Base-by-base conservation (phyloP, 164 flowering plant genomes). In the Echeveria elegans region DNA sequence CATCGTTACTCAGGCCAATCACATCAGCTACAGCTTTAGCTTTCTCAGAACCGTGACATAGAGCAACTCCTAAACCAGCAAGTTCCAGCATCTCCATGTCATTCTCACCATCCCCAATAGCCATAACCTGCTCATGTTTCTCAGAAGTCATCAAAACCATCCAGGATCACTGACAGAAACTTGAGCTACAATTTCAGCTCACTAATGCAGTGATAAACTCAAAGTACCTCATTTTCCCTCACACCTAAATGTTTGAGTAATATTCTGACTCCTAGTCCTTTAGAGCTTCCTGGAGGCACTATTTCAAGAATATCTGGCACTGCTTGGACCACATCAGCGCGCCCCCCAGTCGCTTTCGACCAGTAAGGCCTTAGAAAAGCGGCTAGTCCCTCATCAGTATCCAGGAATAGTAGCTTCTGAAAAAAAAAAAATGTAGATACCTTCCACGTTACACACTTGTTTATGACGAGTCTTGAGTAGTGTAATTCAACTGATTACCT, bases 101-200 rank as follows among this genome's bases (percentile, higher is more conserved):
- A 78, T 90, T 93, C 76, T 93, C 96, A 26, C 95, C 98, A 70
- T 93, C 98, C 24, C 97, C 97, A 68, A 93, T 85, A 21, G 98
- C 96, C 97, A 90, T 93, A 62, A 94, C 66, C n/a, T n/a, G n/a
- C n/a, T n/a, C n/a, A n/a, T n/a, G n/a, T n/a, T n/a, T n/a, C n/a
- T n/a, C n/a, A n/a, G n/a, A n/a, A n/a, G n/a, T n/a, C n/a, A n/a
- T n/a, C n/a, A n/a, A n/a, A n/a, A n/a, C n/a, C n/a, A n/a, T n/a
- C n/a, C n/a, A n/a, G n/a, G n/a, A n/a, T n/a, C n/a, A n/a, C n/a
- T n/a, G n/a, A n/a, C n/a, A n/a, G n/a, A n/a, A n/a, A n/a, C n/a
- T n/a, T n/a, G n/a, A n/a, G n/a, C n/a, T n/a, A n/a, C n/a, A n/a
- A n/a, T n/a, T n/a, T n/a, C n/a, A n/a, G n/a, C n/a, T n/a, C n/a